Evolutionary conservation across 257 asterid species (phyloP).

Genomic region (Dorcoceras hygrometricum): DNA sequence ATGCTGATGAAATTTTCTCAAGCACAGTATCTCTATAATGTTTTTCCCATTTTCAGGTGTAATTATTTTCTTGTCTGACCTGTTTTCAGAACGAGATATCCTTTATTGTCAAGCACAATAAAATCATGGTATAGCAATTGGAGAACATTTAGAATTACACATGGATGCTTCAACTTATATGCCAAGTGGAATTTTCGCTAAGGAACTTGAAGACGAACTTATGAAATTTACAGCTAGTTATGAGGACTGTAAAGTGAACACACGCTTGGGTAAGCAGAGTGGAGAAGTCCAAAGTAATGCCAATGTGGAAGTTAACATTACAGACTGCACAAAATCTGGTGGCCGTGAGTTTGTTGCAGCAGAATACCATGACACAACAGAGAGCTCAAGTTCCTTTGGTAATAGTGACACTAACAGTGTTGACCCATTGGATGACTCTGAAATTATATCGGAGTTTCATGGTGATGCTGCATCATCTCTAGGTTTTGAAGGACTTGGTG

Average conservation of each 20-base stretch:
- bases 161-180: constrained; percentile 33
- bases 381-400: constrained; percentile 75
- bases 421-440: constrained; percentile 34
- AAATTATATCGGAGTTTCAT: constrained; percentile 38
- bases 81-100: constrained; percentile 1
- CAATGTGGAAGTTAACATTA: constrained; percentile 43
- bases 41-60: constrained; percentile 24
- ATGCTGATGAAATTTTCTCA: constrained; percentile 9
- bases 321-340: constrained; percentile 38
- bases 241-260: constrained; percentile 32
- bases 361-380: constrained; percentile 51
- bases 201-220: constrained; percentile 54
- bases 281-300: constrained; percentile 30
- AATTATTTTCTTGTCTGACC: constrained; percentile 20
- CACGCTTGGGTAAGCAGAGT: constrained; percentile 25
- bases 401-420: constrained; percentile 47
- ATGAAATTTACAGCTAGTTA: constrained; percentile 46
- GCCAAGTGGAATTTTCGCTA: constrained; percentile 33
- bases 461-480: constrained; percentile 39
- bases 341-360: constrained; percentile 32
- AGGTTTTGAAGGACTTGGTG: constrained; percentile 35
- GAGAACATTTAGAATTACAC: constrained; percentile 33
- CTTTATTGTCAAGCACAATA: constrained; percentile 25
- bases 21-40: constrained; percentile 1
- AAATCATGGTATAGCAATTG: constrained; percentile 21